Percentiles rank a stretch among this genome's conserved stretches.
Evolutionary conservation across 192 early-diverging fungal species (phyloP).

Genomic region (Phycomyces nitens): DNA sequence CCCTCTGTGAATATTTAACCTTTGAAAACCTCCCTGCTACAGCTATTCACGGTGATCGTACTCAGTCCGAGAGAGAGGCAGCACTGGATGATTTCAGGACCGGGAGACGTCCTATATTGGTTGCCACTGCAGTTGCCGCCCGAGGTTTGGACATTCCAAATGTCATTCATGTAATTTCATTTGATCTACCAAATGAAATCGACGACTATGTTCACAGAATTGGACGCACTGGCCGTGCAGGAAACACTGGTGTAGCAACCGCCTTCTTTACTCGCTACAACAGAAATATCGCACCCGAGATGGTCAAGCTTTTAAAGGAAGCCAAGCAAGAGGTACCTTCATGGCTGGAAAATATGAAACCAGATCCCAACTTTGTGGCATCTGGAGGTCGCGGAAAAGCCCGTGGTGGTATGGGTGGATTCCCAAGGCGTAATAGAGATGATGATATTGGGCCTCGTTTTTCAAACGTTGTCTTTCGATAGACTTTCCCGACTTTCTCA

Average conservation of each 20-base stretch:
- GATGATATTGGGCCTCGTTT: conserved; percentile 1
- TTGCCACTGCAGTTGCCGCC: conserved; percentile 97
- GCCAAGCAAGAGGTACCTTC: conserved; percentile 89
- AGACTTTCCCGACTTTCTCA: no score
- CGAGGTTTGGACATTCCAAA: conserved; percentile 90
- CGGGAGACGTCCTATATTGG: conserved; percentile 84
- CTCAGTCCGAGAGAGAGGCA: conserved; percentile 95
- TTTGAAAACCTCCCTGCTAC: conserved; percentile 82
- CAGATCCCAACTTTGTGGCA: conserved; percentile 34
- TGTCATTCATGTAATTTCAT: conserved; percentile 88
- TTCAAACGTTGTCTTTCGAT: background rate
- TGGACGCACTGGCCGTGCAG: conserved; percentile 94
- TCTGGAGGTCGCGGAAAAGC: background rate
- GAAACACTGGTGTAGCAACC: conserved; percentile 88
- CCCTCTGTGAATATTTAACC: conserved; percentile 76
- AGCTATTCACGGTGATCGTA: conserved; percentile 96
- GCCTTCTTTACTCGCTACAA: conserved; percentile 88
- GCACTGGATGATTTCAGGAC: conserved; percentile 86
- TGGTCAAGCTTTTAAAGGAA: conserved; percentile 82
- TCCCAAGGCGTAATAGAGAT: background rate
- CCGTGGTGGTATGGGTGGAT: background rate
- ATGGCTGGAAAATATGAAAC: conserved; percentile 71
- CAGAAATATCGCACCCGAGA: conserved; percentile 70
- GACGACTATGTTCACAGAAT: conserved; percentile 98
- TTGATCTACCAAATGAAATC: conserved; percentile 90